Evolutionary conservation across 2,329 filamentous ascomycete genomes (phyloP), one percentile per base, ranked within the genome.

Genomic region (Dactylellina drechsleri): DNA sequence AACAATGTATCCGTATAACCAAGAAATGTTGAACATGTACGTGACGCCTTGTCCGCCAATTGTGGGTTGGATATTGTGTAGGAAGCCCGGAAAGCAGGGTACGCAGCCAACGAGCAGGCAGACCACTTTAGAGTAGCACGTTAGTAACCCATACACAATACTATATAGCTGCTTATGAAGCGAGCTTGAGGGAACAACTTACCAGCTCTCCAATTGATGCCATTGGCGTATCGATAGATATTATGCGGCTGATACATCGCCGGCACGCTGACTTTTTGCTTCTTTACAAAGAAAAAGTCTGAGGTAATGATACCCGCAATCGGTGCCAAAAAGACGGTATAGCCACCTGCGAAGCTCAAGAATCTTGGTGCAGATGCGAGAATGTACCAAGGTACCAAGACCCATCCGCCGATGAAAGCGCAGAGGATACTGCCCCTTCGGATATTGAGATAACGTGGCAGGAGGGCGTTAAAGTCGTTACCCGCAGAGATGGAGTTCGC

Each of bases 311-410:
- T 87, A 0, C 85, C 85, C 0, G 87, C 86, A 70, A 90, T 88
- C 0, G 88, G 88, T 0, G 87, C 88, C 0, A 91, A 82, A 81
- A 91, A 91, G 45, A 90, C 84, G 0, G 86, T 85, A 79, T 90
- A 88, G 0, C 88, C 89, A 50, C 85, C 84, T 85, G 92, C 89
- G 81, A 91, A 91, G 50, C 86, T 85, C 2, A 90, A 81, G 77
- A 90, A 87, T 0, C 85, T 87, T 1, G 81, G 80, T 1, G 88
- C 88, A 0, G 85, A 88, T 40, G 81, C 83, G 16, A 90, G 82
- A 68, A 90, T 90, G 81, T 89, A 89, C 88, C 88, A 90, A 1
- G 87, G 88, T 0, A 88, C 87, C 36, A 90, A 83, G 1, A 84
- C 84, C 87, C 87, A 89, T 20, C 85, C 85, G 0, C 81, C 82